These are phyloP conservation scores for Penicillium mononematosum DNA, from an alignment of 495 filamentous ascomycete genomes.

Conservation along the genomic window DNA sequence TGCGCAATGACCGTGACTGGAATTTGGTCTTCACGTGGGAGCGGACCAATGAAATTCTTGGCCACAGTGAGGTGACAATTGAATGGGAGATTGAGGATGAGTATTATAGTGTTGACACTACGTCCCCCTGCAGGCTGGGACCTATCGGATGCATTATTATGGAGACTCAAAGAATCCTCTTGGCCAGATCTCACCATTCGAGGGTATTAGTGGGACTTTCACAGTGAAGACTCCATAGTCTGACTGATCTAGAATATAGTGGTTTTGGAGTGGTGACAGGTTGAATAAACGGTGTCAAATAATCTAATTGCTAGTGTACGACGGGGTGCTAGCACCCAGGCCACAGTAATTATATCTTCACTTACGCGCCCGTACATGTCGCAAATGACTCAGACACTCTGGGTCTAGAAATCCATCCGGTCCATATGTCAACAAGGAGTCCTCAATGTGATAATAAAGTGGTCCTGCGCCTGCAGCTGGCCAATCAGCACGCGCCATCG, in stretches of 20 bases:
- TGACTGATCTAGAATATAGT: background rate
- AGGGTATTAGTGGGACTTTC: constrained; percentile 71
- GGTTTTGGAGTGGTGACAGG: background rate
- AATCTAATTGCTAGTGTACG: background rate
- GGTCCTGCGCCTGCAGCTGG: background rate
- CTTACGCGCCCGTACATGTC: constrained; percentile 5
- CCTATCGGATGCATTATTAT: constrained; percentile 81
- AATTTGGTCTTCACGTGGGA: constrained; percentile 56
- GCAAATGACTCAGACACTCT: background rate
- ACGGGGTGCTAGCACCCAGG: background rate
- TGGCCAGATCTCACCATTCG: constrained; percentile 71
- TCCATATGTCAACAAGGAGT: constrained; percentile 1
- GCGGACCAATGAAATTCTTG: constrained; percentile 66
- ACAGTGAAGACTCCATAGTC: constrained; percentile 35
- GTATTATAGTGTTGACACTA: constrained; percentile 40
- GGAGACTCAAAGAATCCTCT: constrained; percentile 72
- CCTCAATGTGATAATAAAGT: constrained; percentile 4
- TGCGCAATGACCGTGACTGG: constrained; percentile 47
- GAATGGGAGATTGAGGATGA: constrained; percentile 73
- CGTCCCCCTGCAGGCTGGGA: constrained; percentile 53
- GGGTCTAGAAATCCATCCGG: background rate
- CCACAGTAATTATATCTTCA: background rate
- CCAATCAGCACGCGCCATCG: constrained; percentile 21
- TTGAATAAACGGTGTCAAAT: background rate
- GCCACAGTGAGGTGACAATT: constrained; percentile 75